These are phyloP conservation scores for Hyphopichia fennica DNA, from an alignment of 1,139 yeast species.

Conservation along the genomic window DNA sequence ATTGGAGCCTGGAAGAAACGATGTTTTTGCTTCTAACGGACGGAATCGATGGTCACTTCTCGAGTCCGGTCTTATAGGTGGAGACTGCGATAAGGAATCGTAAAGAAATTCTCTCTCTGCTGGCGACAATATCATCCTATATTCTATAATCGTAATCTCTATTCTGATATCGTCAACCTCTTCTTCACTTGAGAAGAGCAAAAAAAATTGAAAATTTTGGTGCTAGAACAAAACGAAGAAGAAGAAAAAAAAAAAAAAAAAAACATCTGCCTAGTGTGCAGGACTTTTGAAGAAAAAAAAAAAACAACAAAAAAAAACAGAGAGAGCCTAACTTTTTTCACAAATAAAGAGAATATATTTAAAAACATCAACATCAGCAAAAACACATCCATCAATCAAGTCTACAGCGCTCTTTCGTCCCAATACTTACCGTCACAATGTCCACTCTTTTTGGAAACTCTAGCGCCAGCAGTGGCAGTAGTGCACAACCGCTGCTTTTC, in stretches of 20 bases:
- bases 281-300: neutral
- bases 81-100: constrained; percentile 63
- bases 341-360: neutral
- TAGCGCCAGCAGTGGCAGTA: neutral
- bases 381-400: neutral
- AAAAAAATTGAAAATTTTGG: neutral
- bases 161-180: neutral
- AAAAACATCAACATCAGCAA: neutral
- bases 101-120: constrained; percentile 82
- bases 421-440: neutral
- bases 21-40: constrained; percentile 80
- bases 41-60: constrained; percentile 72
- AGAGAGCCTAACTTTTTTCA: too few species aligned
- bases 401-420: too few species aligned
- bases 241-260: neutral
- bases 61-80: constrained; percentile 82
- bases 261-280: neutral
- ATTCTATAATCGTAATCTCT: neutral
- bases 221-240: neutral
- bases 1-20: constrained; percentile 81
- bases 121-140: constrained; percentile 67
- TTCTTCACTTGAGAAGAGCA: neutral
- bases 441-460: constrained; percentile 1
- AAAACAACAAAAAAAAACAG: neutral
- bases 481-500: neutral